A percentile compares a stretch with the other conserved stretches of the same genome.
Evolutionary conservation across 2,329 filamentous ascomycete genomes (phyloP).

Genomic region (Tolypocladium capitatum): DNA sequence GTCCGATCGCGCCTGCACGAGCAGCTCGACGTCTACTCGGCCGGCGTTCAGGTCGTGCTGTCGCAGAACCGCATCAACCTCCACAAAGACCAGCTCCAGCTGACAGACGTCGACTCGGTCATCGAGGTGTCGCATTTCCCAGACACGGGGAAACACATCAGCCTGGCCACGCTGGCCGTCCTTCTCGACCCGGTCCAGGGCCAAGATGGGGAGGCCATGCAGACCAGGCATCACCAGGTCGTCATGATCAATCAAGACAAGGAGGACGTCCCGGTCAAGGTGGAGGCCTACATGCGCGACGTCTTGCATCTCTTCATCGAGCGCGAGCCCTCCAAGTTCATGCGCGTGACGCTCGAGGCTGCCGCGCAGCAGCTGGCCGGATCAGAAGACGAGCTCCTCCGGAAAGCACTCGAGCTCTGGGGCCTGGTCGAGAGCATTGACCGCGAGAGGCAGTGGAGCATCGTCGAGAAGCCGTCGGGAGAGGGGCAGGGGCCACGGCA

Average conservation of each 20-base stretch:
- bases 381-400: slow-evolving; percentile 39
- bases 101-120: slow-evolving; percentile 33
- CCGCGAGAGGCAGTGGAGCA: slow-evolving; percentile 48
- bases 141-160: slow-evolving; percentile 30
- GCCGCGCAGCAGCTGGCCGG: slow-evolving; percentile 32
- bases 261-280: slow-evolving; percentile 44
- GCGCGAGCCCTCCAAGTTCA: slow-evolving; percentile 46
- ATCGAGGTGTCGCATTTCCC: slow-evolving; percentile 50
- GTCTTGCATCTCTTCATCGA: slow-evolving; percentile 44
- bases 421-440: slow-evolving; percentile 52
- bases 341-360: slow-evolving; percentile 44
- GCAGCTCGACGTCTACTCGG: slow-evolving; percentile 49
- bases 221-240: slow-evolving; percentile 20
- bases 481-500: slow-evolving; percentile 27
- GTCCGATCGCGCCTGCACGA: slow-evolving; percentile 49
- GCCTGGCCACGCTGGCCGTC: slow-evolving; percentile 20
- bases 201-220: slow-evolving; percentile 20
- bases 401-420: slow-evolving; percentile 50
- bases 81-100: slow-evolving; percentile 35
- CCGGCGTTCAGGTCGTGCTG: slow-evolving; percentile 49
- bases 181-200: slow-evolving; percentile 21
- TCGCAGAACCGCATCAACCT: slow-evolving; percentile 45
- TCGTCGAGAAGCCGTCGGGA: slow-evolving; percentile 32
- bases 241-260: slow-evolving; percentile 49
- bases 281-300: slow-evolving; percentile 47